phyloP scores from a whole-genome alignment of 257 asterid genomes.

The Jacaranda mimosifolia region DNA sequence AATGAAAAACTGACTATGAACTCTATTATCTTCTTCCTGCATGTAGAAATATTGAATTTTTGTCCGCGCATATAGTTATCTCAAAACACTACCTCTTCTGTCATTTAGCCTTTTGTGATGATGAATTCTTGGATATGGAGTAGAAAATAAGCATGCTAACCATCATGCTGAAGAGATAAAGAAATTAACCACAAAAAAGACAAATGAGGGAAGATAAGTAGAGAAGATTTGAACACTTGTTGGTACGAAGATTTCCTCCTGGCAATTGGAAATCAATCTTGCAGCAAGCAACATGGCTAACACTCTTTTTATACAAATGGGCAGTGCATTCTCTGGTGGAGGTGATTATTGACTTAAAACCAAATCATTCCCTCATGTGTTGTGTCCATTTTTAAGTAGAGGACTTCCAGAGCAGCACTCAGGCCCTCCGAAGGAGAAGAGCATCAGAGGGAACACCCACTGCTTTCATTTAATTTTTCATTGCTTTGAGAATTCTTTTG shows the following conservation, averaged over 20 bases:
- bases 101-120: not conserved
- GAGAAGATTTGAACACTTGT: not conserved
- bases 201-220: not conserved
- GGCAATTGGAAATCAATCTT: not conserved
- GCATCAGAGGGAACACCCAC: conserved; percentile 21
- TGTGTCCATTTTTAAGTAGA: conserved; percentile 34
- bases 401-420: conserved; percentile 29
- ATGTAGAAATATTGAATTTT: not conserved
- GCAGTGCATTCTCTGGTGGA: conserved; percentile 36
- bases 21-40: not conserved
- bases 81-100: not conserved
- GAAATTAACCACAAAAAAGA: not conserved
- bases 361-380: conserved; percentile 27
- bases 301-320: conserved; percentile 6
- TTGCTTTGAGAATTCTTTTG: conserved; percentile 37
- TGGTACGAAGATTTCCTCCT: not conserved
- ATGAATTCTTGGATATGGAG: not conserved
- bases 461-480: conserved; percentile 31
- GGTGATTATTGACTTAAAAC: conserved; percentile 28
- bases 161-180: not conserved
- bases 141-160: not conserved
- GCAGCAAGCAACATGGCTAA: conserved; percentile 9
- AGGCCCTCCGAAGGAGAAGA: conserved; percentile 31
- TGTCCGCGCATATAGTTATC: conserved; percentile 4
- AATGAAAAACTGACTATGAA: not conserved